Percentiles rank a stretch among this genome's conserved stretches.
phyloP scores from a whole-genome alignment of 1,284 basidiomycete genomes.

The Cutaneotrichosporon sp. region DNA sequence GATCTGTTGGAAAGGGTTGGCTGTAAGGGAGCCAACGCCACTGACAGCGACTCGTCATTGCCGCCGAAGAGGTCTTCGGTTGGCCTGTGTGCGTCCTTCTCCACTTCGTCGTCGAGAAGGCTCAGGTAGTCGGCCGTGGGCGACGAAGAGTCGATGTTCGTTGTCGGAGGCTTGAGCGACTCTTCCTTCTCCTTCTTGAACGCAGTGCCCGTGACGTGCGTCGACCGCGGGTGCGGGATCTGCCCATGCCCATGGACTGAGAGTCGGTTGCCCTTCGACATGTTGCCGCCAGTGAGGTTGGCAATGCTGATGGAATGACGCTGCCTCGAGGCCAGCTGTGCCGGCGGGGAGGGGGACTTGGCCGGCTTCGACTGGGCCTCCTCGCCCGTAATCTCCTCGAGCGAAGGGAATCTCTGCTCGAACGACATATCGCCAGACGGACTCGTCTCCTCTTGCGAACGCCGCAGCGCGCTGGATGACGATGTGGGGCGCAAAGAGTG shows the following conservation, averaged over 20 bases:
- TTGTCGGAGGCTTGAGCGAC: constrained; percentile 7
- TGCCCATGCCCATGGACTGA: constrained; percentile 2
- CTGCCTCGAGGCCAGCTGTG: constrained; percentile 11
- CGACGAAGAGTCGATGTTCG: constrained; percentile 1
- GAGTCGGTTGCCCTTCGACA: constrained; percentile 10
- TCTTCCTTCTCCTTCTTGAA: constrained; percentile 39
- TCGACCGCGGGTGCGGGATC: constrained; percentile 40
- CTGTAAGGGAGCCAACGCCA: constrained; percentile 16
- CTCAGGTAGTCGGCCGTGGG: constrained; percentile 23
- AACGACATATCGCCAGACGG: constrained; percentile 39
- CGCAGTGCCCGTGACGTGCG: constrained; percentile 53
- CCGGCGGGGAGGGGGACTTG: constrained; percentile 4
- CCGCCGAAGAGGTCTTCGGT: constrained; percentile 20
- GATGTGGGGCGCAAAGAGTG: background rate
- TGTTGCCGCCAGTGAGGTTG: constrained; percentile 45
- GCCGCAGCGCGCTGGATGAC: constrained; percentile 13
- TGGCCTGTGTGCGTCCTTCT: background rate
- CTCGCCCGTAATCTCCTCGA: constrained; percentile 36
- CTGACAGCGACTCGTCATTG: constrained; percentile 15
- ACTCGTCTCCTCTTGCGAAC: constrained; percentile 22
- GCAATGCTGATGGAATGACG: constrained; percentile 35
- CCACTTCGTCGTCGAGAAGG: constrained; percentile 18
- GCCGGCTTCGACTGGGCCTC: background rate
- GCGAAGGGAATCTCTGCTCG: constrained; percentile 49
- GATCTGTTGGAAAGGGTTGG: constrained; percentile 15